These are phyloP conservation scores for Eimeria zaria DNA, from an alignment of 169 alveolate species.

Conservation along the genomic window DNA sequence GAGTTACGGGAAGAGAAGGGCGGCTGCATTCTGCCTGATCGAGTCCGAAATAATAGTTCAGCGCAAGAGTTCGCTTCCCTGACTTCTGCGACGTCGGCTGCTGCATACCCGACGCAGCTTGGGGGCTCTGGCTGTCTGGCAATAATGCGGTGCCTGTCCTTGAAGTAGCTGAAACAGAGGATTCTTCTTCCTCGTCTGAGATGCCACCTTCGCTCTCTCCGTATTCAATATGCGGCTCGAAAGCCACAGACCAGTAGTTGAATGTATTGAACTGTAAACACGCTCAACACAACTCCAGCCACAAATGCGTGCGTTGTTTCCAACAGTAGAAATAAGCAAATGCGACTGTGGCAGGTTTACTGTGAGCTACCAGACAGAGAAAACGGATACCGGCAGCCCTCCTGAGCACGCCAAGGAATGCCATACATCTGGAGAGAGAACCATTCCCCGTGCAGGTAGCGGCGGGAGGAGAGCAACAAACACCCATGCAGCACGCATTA, in stretches of 20 bases:
- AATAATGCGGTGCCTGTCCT: not conserved
- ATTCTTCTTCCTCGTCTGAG: constrained; percentile 56
- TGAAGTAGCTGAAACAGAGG: constrained; percentile 6
- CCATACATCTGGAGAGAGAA: not conserved
- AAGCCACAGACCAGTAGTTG: constrained; percentile 77
- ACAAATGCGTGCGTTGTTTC: not conserved
- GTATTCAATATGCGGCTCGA: constrained; percentile 63
- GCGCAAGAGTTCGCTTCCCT: constrained; percentile 50
- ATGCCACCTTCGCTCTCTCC: constrained; percentile 58
- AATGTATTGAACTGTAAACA: constrained; percentile 82
- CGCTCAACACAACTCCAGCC: constrained; percentile 1
- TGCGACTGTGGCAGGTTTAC: not conserved
- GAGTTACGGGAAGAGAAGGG: not conserved
- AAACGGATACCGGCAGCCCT: not conserved
- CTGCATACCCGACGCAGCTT: not conserved
- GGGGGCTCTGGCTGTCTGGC: constrained; percentile 23
- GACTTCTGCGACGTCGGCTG: not conserved
- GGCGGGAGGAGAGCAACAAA: not conserved
- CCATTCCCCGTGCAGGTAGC: not conserved
- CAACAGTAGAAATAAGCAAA: not conserved
- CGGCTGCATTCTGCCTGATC: constrained; percentile 37
- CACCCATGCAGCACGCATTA: not conserved
- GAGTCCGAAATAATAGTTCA: constrained; percentile 62
- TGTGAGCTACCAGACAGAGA: not conserved
- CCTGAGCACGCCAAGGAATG: constrained; percentile 1